These are phyloP conservation scores for Jatropha curcas DNA, from an alignment of 345 rosid species.

Conservation along the genomic window DNA sequence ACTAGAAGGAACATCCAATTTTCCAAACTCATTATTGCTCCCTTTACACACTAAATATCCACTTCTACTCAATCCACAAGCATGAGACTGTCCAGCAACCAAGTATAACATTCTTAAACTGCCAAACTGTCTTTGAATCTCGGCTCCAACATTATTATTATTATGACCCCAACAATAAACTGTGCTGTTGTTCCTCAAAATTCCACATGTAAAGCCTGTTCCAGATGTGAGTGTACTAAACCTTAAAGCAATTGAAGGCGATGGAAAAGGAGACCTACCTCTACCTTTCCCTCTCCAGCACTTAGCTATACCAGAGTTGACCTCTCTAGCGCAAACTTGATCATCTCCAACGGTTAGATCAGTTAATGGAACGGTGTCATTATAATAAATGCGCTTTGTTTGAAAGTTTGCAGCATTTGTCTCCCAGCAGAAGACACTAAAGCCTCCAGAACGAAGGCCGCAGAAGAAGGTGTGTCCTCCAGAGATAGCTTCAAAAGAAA, in stretches of 20 bases:
- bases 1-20: slow-evolving; percentile 40
- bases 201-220: slow-evolving; percentile 53
- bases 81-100: slow-evolving; percentile 54
- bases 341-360: slow-evolving; percentile 51
- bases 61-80: slow-evolving; percentile 42
- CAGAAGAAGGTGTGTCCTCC: slow-evolving; percentile 54
- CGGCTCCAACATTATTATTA: slow-evolving; percentile 14
- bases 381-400: slow-evolving; percentile 42
- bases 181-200: slow-evolving; percentile 33
- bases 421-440: slow-evolving; percentile 53
- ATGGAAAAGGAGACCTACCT: slow-evolving; percentile 32
- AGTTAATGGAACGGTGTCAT: slow-evolving; percentile 26
- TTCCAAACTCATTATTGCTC: slow-evolving; percentile 33
- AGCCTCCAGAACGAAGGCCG: slow-evolving; percentile 53
- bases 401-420: slow-evolving; percentile 23
- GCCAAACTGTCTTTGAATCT: slow-evolving; percentile 42
- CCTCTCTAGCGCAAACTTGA: slow-evolving; percentile 57
- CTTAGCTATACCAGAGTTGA: slow-evolving; percentile 35
- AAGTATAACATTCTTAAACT: slow-evolving; percentile 42
- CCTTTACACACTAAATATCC: slow-evolving; percentile 54
- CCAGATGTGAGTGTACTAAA: slow-evolving; percentile 54
- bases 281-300: slow-evolving; percentile 56
- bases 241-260: slow-evolving; percentile 29
- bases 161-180: slow-evolving; percentile 54
- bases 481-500: slow-evolving; percentile 53